phyloP scores from a whole-genome alignment of 148 eudicot species.

The Arctostaphylos glauca region DNA sequence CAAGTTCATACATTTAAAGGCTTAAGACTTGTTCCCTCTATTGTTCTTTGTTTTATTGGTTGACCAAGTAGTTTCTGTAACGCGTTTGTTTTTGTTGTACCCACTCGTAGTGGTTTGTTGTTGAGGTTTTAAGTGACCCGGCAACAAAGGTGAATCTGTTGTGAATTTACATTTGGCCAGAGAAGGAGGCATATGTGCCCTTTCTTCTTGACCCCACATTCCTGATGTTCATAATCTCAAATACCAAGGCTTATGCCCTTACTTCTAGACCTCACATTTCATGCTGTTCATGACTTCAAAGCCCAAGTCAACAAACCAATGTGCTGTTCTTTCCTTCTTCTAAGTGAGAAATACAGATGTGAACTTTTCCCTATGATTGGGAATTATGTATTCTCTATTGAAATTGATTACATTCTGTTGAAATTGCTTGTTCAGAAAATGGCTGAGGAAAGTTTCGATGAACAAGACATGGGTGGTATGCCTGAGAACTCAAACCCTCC shows the following conservation, averaged over 20 bases:
- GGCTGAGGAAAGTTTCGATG: background rate
- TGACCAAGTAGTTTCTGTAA: background rate
- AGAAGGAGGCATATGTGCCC: background rate
- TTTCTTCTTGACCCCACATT: background rate
- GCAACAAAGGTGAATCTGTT: background rate
- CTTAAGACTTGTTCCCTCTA: background rate
- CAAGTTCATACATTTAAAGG: background rate
- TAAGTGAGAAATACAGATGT: background rate
- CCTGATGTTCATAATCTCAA: background rate
- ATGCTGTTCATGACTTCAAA: background rate
- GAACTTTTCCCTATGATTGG: background rate
- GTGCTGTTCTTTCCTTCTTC: background rate
- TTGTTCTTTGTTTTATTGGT: background rate
- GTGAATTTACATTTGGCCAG: background rate
- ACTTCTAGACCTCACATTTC: background rate
- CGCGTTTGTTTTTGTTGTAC: background rate
- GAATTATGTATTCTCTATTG: background rate
- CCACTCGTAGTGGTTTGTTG: background rate
- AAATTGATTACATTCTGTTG: background rate
- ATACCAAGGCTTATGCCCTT: background rate
- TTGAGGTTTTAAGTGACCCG: background rate
- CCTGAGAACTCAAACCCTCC: slow-evolving; percentile 1
- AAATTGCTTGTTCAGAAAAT: background rate
- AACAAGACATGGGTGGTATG: slow-evolving; percentile 3
- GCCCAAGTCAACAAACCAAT: background rate